These are phyloP conservation scores for Coniella lustricola DNA, from an alignment of 2,329 filamentous ascomycete species.

Conservation along the genomic window DNA sequence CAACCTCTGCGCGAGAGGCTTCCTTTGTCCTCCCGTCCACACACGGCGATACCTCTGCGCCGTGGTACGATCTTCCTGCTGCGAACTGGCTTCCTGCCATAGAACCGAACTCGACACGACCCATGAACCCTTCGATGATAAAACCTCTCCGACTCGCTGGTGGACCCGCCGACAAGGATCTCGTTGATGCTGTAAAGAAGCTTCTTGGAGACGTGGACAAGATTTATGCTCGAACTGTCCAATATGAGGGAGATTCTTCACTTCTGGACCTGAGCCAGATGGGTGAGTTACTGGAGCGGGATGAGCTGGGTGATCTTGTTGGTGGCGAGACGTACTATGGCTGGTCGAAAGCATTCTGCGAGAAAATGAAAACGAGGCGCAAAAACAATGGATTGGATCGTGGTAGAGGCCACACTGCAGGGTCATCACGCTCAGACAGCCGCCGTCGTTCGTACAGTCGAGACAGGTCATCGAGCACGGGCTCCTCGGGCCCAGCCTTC, in stretches of 20 bases:
- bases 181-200: conserved; percentile 61
- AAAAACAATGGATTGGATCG: conserved; percentile 24
- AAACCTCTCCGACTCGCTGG: conserved; percentile 63
- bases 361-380: conserved; percentile 64
- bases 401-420: conserved; percentile 24
- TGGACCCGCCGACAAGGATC: conserved; percentile 59
- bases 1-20: conserved; percentile 29
- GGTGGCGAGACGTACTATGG: conserved; percentile 76
- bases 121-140: conserved; percentile 65
- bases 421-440: conserved; percentile 25
- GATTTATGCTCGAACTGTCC: conserved; percentile 53
- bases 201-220: conserved; percentile 63
- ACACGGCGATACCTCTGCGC: conserved; percentile 66
- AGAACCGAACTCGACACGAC: conserved; percentile 64
- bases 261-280: conserved; percentile 65
- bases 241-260: conserved; percentile 35
- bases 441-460: conserved; percentile 26
- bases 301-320: conserved; percentile 58
- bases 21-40: conserved; percentile 67
- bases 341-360: conserved; percentile 75
- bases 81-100: conserved; percentile 75
- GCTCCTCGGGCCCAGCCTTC: conserved; percentile 29
- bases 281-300: conserved; percentile 59
- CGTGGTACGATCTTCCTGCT: conserved; percentile 78
- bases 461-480: conserved; percentile 26